These are phyloP conservation scores for Litchi chinensis DNA, from an alignment of 345 rosid genomes.

Conservation along the genomic window DNA sequence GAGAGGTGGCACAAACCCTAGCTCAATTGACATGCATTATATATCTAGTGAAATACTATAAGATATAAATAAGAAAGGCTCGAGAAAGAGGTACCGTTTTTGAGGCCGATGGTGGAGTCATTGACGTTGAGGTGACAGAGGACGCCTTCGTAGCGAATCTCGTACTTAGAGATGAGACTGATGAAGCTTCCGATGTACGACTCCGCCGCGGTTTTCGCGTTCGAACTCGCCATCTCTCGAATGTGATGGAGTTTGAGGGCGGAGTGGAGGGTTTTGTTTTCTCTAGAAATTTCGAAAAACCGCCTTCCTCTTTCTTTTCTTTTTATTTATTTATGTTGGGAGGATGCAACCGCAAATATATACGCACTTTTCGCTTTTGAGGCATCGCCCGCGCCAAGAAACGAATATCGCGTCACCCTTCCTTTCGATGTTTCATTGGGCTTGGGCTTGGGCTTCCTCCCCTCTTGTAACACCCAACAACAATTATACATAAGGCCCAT, in stretches of 20 bases:
- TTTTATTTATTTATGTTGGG: too few relatives aligned
- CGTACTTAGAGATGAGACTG: conserved; percentile 41
- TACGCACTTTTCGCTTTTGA: too few relatives aligned
- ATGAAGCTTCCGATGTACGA: conserved; percentile 43
- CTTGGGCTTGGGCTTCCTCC: not conserved
- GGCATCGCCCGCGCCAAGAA: not conserved
- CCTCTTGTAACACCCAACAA: too few relatives aligned
- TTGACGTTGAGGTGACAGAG: conserved; percentile 33
- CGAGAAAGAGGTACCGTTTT: conserved; percentile 33
- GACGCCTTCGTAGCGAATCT: conserved; percentile 49
- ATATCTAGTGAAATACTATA: not conserved
- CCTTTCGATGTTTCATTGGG: not conserved
- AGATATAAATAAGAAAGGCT: not conserved
- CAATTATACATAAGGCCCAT: too few relatives aligned
- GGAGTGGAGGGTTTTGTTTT: not conserved
- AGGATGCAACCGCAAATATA: too few relatives aligned
- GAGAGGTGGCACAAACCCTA: not conserved
- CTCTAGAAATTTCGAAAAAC: conserved; percentile 9
- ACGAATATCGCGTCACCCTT: not conserved
- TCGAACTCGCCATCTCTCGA: conserved; percentile 29
- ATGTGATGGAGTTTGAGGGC: too few relatives aligned
- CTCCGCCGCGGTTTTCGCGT: conserved; percentile 23
- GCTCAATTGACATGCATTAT: not conserved
- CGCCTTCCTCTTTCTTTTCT: not conserved
- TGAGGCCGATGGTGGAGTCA: conserved; percentile 43